phyloP scores from a whole-genome alignment of 2,329 filamentous ascomycete species.

The Zymoseptoria pseudotritici region DNA sequence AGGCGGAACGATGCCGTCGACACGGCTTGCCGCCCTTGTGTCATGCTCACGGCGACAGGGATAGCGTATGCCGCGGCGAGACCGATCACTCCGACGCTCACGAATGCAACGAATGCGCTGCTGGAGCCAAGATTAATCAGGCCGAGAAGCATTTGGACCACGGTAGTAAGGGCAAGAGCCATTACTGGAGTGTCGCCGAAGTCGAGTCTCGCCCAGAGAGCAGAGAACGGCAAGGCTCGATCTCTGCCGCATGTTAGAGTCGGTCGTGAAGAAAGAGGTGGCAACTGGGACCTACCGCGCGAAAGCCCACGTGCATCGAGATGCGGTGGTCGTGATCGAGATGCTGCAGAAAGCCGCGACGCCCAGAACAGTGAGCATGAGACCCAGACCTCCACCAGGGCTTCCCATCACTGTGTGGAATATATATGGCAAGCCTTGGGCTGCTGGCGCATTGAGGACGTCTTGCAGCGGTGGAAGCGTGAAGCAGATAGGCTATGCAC shows the following conservation, averaged over 20 bases:
- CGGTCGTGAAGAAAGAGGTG: no score
- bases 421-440: conserved; percentile 45
- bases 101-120: conserved; percentile 43
- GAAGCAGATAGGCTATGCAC: conserved; percentile 40
- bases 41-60: conserved; percentile 37
- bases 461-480: conserved; percentile 41
- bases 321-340: conserved; percentile 45
- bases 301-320: conserved; percentile 41
- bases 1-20: conserved; percentile 9
- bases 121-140: conserved; percentile 43
- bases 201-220: conserved; percentile 31
- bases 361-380: conserved; percentile 44
- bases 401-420: conserved; percentile 43
- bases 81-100: conserved; percentile 49
- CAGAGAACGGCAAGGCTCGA: conserved; percentile 34
- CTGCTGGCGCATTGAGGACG: conserved; percentile 38
- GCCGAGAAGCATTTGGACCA: conserved; percentile 42
- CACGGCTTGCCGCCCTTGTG: conserved; percentile 30
- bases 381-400: conserved; percentile 38
- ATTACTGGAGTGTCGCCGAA: conserved; percentile 33
- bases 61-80: conserved; percentile 50
- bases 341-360: conserved; percentile 48
- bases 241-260: conserved; percentile 19
- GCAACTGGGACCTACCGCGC: conserved; percentile 24
- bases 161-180: conserved; percentile 37